These are phyloP conservation scores for Penicillium herquei DNA, from an alignment of 495 filamentous ascomycete genomes.

Conservation along the genomic window DNA sequence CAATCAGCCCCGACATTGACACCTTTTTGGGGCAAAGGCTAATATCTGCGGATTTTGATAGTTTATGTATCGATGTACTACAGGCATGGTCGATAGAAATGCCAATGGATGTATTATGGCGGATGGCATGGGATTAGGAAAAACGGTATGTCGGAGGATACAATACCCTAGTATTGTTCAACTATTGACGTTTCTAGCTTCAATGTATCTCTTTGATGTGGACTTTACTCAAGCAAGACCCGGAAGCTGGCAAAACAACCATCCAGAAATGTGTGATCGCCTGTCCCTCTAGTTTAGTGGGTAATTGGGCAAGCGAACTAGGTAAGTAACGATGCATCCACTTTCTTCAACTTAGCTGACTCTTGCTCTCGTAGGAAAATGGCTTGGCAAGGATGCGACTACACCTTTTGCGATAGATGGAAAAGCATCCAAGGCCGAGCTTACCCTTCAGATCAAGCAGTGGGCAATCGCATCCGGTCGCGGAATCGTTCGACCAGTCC, in stretches of 20 bases:
- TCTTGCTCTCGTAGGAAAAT: constrained; percentile 47
- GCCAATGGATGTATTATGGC: constrained; percentile 99
- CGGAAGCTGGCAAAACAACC: constrained; percentile 86
- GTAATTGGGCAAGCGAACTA: constrained; percentile 96
- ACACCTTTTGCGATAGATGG: constrained; percentile 96
- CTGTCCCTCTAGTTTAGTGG: constrained; percentile 94
- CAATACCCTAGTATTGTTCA: not conserved
- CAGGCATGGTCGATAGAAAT: constrained; percentile 88
- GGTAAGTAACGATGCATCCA: constrained; percentile 7
- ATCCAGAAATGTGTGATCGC: constrained; percentile 98
- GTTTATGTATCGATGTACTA: constrained; percentile 93
- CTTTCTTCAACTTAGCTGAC: not conserved
- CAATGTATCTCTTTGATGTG: constrained; percentile 86
- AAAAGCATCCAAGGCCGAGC: constrained; percentile 91
- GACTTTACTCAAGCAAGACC: constrained; percentile 93
- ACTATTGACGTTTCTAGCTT: constrained; percentile 47
- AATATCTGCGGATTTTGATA: constrained; percentile 15
- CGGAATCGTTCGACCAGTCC: constrained; percentile 87
- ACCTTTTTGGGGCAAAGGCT: not conserved
- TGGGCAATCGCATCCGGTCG: constrained; percentile 91
- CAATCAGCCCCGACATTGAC: not conserved
- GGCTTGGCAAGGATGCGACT: constrained; percentile 89
- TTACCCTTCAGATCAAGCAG: constrained; percentile 85
- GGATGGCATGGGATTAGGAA: constrained; percentile 97
- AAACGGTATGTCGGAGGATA: constrained; percentile 61